Conservation (phyloP, 306 rosid species). For the Casuarina glauca region DNA sequence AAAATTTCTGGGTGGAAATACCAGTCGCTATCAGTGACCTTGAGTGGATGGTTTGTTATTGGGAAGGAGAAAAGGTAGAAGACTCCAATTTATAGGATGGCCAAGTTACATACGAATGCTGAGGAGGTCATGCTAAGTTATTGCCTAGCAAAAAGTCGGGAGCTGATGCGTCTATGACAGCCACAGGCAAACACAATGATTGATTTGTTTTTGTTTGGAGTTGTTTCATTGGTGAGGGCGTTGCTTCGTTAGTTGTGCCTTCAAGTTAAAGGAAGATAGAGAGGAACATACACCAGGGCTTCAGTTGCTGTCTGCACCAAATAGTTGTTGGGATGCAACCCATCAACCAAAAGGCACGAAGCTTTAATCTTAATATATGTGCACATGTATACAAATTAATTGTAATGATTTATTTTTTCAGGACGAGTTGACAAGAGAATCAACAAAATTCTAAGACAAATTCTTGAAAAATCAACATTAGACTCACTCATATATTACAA, state of each 20-base stretch:
- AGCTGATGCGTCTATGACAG: constrained; percentile 36
- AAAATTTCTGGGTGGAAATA: constrained; percentile 21
- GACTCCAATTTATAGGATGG: constrained; percentile 29
- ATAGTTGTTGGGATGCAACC: constrained; percentile 74
- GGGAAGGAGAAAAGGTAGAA: constrained; percentile 21
- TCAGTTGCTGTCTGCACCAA: constrained; percentile 61
- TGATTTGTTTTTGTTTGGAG: constrained; percentile 20
- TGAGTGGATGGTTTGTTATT: constrained; percentile 7
- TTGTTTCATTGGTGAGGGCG: constrained; percentile 38
- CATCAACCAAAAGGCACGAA: constrained; percentile 38
- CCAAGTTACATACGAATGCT: constrained; percentile 6
- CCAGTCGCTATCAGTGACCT: neutral
- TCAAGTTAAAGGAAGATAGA: constrained; percentile 68
- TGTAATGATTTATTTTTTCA: constrained; percentile 3
- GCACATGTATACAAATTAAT: constrained; percentile 10
- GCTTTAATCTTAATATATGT: neutral
- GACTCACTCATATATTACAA: too few species aligned
- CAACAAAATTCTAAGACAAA: neutral
- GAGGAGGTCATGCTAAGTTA: neutral
- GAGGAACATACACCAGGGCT: constrained; percentile 30
- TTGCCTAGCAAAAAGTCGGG: constrained; percentile 28
- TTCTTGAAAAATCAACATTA: too few species aligned
- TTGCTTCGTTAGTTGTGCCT: constrained; percentile 65
- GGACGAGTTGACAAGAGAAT: constrained; percentile 16
- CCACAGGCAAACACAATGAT: constrained; percentile 47